A percentile compares a stretch with the other conserved stretches of the same genome.
Evolutionary conservation across 2,329 filamentous ascomycete genomes (phyloP).

Genomic region (Diplocarpon mali): DNA sequence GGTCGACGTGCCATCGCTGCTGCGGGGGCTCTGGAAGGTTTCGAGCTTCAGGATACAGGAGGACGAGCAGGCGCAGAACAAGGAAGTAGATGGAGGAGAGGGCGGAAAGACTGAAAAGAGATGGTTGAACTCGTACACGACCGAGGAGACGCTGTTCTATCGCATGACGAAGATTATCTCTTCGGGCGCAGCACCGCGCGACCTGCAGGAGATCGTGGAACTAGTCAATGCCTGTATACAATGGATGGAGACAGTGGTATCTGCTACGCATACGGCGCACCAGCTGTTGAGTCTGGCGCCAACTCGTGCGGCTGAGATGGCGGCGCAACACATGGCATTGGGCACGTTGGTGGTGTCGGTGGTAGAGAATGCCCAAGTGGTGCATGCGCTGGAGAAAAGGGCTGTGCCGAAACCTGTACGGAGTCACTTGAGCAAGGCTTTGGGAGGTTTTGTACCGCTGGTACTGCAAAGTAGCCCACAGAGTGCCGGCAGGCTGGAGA

Average conservation of each 20-base stretch:
- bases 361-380: conserved; percentile 46
- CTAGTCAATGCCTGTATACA: conserved; percentile 39
- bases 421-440: conserved; percentile 31
- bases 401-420: conserved; percentile 42
- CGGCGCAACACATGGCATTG: conserved; percentile 51
- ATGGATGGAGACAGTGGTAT: conserved; percentile 49
- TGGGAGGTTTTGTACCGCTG: conserved; percentile 43
- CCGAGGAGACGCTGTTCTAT: conserved; percentile 27
- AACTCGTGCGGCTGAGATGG: conserved; percentile 41
- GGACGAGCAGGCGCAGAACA: conserved; percentile 8
- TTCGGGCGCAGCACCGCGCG: conserved; percentile 38
- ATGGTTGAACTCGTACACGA: conserved; percentile 46
- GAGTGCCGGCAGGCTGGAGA: conserved; percentile 38
- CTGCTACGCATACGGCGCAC: conserved; percentile 37
- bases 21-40: conserved; percentile 45
- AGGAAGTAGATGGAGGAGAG: conserved; percentile 9
- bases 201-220: conserved; percentile 37
- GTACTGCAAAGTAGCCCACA: conserved; percentile 46
- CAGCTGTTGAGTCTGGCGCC: conserved; percentile 32
- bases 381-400: conserved; percentile 41
- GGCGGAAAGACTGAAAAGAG: conserved; percentile 22
- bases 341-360: conserved; percentile 51
- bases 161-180: conserved; percentile 26
- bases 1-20: conserved; percentile 43
- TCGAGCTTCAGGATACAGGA: conserved; percentile 25